Base-by-base conservation (phyloP, 805 yeast species). In the Candida tallmaniae region DNA sequence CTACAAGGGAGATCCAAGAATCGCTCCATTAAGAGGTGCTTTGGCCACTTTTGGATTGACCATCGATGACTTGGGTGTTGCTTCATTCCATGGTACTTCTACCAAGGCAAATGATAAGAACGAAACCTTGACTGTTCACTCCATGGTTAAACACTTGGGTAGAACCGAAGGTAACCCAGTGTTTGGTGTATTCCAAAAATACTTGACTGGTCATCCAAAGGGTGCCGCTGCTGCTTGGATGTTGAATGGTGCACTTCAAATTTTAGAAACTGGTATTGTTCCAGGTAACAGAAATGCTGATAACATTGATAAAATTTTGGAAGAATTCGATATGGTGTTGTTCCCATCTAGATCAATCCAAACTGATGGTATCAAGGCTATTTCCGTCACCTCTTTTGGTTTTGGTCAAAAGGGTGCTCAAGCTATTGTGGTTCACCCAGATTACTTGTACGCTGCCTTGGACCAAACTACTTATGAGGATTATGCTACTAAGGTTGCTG, bases 181-280 rank as follows among this genome's bases (percentile, higher is more conserved):
- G 32, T 74, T 83, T 50, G 97, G 97, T 77, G 94, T 93, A 36
- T 90, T 94, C 95, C 99, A 93, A 70, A 93, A 93, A 69, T 93
- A 76, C 79, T 78, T 93, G 58, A 93, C 99, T 52, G 99, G 99
- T 69, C 99, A 93, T 74, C 98, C 98, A 54, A 93, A 93, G 84
- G 99, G 99, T 78, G 98, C 98, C 52, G 99, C 99, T 39, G 99
- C 97, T 76, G 97, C 99, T 39, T 93, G 98, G 98, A 93, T 93
- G 98, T 70, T 93, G 76, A 94, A 93, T 65, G 99, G 99, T 67
- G 96, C 87, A 38, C 70, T 93, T 49, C 99, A 93, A 73, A 80
- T 89, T 49, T 73, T 93, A 61, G 83, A 86, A 70, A 63, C 84
- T 53, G 97, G 98, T 65, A 56, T 89, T 53, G 95, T 93, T 50